phyloP scores from a whole-genome alignment of 768 basidiomycete species.

The Leccinum obscurum region DNA sequence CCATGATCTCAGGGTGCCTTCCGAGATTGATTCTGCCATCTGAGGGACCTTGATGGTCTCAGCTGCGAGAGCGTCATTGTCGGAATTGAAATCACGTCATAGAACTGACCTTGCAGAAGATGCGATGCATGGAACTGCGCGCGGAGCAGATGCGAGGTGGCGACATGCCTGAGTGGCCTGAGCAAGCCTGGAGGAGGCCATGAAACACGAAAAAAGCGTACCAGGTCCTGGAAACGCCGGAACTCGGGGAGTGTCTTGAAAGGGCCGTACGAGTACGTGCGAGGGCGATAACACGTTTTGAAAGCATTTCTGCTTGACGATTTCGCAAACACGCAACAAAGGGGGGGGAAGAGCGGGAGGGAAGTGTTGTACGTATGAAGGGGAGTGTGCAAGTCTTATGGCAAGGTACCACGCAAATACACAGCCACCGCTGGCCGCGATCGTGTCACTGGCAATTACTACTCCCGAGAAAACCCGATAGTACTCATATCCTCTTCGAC shows the following conservation, averaged over 20 bases:
- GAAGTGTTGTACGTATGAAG: not conserved
- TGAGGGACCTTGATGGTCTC: constrained; percentile 94
- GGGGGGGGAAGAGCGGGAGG: not conserved
- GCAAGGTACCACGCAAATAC: not conserved
- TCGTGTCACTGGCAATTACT: not conserved
- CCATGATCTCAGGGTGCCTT: constrained; percentile 96
- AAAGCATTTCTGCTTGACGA: constrained; percentile 51
- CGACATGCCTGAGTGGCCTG: constrained; percentile 41
- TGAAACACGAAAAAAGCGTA: constrained; percentile 28
- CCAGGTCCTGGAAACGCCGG: constrained; percentile 49
- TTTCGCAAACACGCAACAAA: not conserved
- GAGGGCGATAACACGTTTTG: constrained; percentile 64
- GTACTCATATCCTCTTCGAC: constrained; percentile 30
- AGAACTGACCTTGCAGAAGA: constrained; percentile 62
- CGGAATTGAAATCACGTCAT: constrained; percentile 17
- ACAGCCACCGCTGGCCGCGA: constrained; percentile 21
- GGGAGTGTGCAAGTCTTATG: not conserved
- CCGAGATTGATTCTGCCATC: constrained; percentile 98
- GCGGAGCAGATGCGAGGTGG: constrained; percentile 46
- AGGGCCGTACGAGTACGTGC: constrained; percentile 60
- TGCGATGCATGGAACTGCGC: constrained; percentile 71
- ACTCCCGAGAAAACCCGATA: constrained; percentile 15
- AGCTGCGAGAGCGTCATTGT: constrained; percentile 41
- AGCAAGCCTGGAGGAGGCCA: not conserved
- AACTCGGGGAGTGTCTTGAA: constrained; percentile 33